phyloP scores from a whole-genome alignment of 305 asterid species.

The Stenogyne calaminthoides region DNA sequence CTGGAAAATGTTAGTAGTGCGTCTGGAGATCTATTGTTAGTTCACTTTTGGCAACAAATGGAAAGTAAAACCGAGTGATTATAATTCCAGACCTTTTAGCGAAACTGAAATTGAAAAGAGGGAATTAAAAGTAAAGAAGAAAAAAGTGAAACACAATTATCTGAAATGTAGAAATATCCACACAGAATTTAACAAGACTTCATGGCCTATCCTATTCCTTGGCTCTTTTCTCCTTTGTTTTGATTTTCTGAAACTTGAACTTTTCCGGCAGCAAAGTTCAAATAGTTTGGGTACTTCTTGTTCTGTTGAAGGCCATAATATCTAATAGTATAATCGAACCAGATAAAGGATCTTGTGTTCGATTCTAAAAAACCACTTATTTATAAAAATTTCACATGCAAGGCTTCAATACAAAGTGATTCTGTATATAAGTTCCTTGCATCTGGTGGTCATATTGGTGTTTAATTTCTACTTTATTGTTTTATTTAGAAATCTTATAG shows the following conservation, averaged over 20 bases:
- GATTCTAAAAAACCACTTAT: neutral
- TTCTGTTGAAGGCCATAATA: neutral
- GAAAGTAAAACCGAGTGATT: neutral
- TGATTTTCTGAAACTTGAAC: neutral
- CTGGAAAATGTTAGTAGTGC: neutral
- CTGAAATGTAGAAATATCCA: neutral
- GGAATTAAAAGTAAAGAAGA: neutral
- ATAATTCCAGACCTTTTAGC: neutral
- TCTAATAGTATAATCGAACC: neutral
- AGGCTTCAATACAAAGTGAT: no score
- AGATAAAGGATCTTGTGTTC: neutral
- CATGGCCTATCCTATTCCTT: neutral
- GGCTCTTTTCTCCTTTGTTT: neutral
- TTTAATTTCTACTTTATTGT: constrained; percentile 14
- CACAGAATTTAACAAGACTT: neutral
- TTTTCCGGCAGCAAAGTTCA: neutral
- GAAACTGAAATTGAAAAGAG: neutral
- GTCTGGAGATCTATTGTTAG: neutral
- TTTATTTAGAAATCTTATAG: constrained; percentile 47
- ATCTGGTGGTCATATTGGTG: constrained; percentile 14
- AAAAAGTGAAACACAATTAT: neutral
- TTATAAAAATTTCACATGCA: neutral
- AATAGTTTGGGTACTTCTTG: neutral
- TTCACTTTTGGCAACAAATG: constrained; percentile 4
- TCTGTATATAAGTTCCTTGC: neutral